Evolutionary conservation across 805 yeast genomes (phyloP), one percentile per base, ranked within the genome.

Genomic region (Saccharomyces kudriavzevii): DNA sequence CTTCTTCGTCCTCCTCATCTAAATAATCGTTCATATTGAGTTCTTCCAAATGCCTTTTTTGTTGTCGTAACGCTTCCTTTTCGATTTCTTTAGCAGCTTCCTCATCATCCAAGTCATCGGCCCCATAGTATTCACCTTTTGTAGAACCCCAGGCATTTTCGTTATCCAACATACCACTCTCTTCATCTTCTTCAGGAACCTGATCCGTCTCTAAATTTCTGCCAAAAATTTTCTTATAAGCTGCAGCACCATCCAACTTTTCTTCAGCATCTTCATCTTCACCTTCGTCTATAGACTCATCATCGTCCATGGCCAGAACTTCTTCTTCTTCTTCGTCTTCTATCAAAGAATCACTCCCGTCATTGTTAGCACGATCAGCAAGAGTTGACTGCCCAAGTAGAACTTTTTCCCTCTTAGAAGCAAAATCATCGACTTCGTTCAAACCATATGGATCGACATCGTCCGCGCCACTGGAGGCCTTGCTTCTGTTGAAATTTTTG

Each of bases 1-100:
- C 96, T 47, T 66, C 65, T 27, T 82, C 90, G 59, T 81, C 77
- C 69, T 82, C 79, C 54, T 89, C 96, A 58, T 89, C 94, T 60
- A 85, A 71, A 66, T 77, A 84, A 67, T 86, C 94, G 27, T 78
- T 87, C 79, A 86, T 83, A 48, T 82, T 81, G 60, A 91, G 74
- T 47, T 86, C 95, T 59, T 82, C 82, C 54, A 89, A 71, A 67
- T 90, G 90, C 60, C 80, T 78, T 73, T 86, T 87, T 71, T 91
- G 97, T 60, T 89, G 83, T 64, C 89, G 82, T 49, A 88, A 65
- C 0, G 98, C 98, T 70, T 94, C 97, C 61, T 82, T 83, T 54
- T 92, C 94, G 71, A 90, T 84, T 57, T 81, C 83, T 57, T 81
- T 83, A 4, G 89, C 87, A 30, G 82, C 84, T 52, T 83, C 95